Evolutionary conservation across 257 asterid species (phyloP).

Genomic region (Echium plantagineum): DNA sequence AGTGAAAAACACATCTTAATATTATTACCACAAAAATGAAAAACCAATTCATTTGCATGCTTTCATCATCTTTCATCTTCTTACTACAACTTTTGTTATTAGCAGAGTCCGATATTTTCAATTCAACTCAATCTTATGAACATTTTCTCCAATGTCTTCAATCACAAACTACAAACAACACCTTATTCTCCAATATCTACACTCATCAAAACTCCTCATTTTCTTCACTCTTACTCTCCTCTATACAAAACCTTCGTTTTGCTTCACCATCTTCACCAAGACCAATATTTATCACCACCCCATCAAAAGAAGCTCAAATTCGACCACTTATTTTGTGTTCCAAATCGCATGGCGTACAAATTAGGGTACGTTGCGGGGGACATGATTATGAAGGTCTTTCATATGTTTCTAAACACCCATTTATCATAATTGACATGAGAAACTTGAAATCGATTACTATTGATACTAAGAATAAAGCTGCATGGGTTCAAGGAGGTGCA

Average conservation of each 20-base stretch:
- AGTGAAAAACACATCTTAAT: too few species aligned
- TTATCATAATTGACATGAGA: slow-evolving; percentile 24
- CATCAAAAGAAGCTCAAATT: slow-evolving; percentile 15
- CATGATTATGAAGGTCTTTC: slow-evolving; percentile 49
- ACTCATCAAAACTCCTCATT: slow-evolving; percentile 17
- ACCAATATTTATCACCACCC: slow-evolving; percentile 20
- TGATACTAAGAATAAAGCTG: slow-evolving; percentile 5
- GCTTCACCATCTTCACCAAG: slow-evolving; percentile 21
- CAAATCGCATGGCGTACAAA: slow-evolving; percentile 10
- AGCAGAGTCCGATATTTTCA: too few species aligned
- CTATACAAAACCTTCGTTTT: slow-evolving; percentile 29
- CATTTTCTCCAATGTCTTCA: slow-evolving; percentile 21
- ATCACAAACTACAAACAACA: slow-evolving; percentile 3
- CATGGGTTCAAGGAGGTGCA: slow-evolving; percentile 34
- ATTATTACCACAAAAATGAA: too few species aligned
- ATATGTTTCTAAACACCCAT: slow-evolving; percentile 21
- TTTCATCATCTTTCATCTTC: too few species aligned
- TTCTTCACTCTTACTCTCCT: slow-evolving; percentile 20
- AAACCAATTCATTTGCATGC: too few species aligned
- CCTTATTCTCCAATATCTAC: slow-evolving; percentile 12
- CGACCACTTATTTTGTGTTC: slow-evolving; percentile 16
- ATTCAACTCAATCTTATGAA: slow-evolving; percentile 1
- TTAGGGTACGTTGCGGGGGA: slow-evolving; percentile 33
- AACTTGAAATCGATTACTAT: slow-evolving; percentile 16
- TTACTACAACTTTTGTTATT: too few species aligned